phyloP scores from a whole-genome alignment of 2,329 filamentous ascomycete genomes.

The Ophiosphaerella narmari region DNA sequence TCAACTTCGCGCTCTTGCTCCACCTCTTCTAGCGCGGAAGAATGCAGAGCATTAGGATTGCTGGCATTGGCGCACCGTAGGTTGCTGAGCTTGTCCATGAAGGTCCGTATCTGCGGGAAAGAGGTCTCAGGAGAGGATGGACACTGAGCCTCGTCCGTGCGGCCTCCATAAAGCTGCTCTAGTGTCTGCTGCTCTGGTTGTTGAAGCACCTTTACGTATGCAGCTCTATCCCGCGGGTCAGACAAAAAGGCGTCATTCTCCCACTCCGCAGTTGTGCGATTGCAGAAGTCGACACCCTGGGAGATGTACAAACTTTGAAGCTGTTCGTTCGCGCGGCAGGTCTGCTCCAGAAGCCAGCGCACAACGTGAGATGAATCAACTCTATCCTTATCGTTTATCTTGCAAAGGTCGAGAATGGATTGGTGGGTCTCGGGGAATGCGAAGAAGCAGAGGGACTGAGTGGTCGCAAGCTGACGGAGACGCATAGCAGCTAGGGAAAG shows the following conservation, averaged over 20 bases:
- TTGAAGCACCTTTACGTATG: slow-evolving; percentile 52
- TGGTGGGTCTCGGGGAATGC: slow-evolving; percentile 63
- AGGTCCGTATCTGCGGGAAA: no score
- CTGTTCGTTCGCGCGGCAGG: slow-evolving; percentile 62
- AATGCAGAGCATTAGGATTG: slow-evolving; percentile 23
- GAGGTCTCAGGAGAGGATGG: no score
- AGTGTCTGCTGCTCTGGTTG: slow-evolving; percentile 62
- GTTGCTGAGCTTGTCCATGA: no score
- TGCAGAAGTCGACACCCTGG: slow-evolving; percentile 66
- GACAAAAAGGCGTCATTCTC: slow-evolving; percentile 49
- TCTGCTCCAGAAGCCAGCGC: slow-evolving; percentile 66
- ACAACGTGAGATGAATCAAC: slow-evolving; percentile 60
- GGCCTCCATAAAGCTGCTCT: slow-evolving; percentile 57
- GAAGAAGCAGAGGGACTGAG: slow-evolving; percentile 59
- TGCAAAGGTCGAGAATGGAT: slow-evolving; percentile 60
- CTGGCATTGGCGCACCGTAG: slow-evolving; percentile 7
- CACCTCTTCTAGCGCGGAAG: slow-evolving; percentile 61
- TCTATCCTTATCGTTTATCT: slow-evolving; percentile 8
- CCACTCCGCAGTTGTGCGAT: slow-evolving; percentile 54
- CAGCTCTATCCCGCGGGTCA: slow-evolving; percentile 36
- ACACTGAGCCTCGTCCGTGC: neutral
- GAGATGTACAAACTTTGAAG: slow-evolving; percentile 61
- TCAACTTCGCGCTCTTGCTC: slow-evolving; percentile 64
- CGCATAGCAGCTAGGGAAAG: slow-evolving; percentile 62
- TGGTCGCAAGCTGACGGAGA: slow-evolving; percentile 60